Evolutionary conservation across 441 rosid species (phyloP).

Genomic region (Pelargonium citronellum): DNA sequence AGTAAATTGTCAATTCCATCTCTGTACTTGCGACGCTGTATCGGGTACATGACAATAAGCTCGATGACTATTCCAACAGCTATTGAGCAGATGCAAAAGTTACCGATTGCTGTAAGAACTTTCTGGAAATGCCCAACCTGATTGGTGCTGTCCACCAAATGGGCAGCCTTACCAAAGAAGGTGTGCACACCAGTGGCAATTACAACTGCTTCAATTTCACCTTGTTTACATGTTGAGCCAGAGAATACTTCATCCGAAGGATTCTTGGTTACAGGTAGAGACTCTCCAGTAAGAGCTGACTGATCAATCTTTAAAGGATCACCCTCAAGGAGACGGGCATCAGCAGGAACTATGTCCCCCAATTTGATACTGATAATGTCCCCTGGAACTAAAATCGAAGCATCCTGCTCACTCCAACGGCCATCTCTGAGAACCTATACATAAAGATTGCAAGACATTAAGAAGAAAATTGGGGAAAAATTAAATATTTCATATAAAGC

Average conservation of each 20-base stretch:
- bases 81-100: slow-evolving; percentile 85
- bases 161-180: slow-evolving; percentile 92
- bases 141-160: slow-evolving; percentile 78
- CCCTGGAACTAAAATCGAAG: slow-evolving; percentile 83
- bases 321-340: slow-evolving; percentile 89
- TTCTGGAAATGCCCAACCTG: slow-evolving; percentile 89
- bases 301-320: slow-evolving; percentile 89
- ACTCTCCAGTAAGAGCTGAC: slow-evolving; percentile 89
- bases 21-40: slow-evolving; percentile 63
- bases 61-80: slow-evolving; percentile 62
- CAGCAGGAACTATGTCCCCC: slow-evolving; percentile 84
- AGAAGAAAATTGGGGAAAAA: too few species aligned
- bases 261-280: slow-evolving; percentile 72
- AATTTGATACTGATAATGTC: slow-evolving; percentile 73
- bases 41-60: slow-evolving; percentile 68
- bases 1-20: slow-evolving; percentile 79
- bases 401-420: slow-evolving; percentile 80
- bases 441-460: too few species aligned
- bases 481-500: too few species aligned
- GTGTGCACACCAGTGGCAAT: slow-evolving; percentile 93
- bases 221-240: slow-evolving; percentile 88
- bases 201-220: slow-evolving; percentile 81
- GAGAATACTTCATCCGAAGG: slow-evolving; percentile 83
- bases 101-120: slow-evolving; percentile 82
- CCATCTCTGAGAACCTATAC: slow-evolving; percentile 71